Conservation (phyloP, 1,284 basidiomycete species). For the Austroboletus olivaceoglutinosus region DNA sequence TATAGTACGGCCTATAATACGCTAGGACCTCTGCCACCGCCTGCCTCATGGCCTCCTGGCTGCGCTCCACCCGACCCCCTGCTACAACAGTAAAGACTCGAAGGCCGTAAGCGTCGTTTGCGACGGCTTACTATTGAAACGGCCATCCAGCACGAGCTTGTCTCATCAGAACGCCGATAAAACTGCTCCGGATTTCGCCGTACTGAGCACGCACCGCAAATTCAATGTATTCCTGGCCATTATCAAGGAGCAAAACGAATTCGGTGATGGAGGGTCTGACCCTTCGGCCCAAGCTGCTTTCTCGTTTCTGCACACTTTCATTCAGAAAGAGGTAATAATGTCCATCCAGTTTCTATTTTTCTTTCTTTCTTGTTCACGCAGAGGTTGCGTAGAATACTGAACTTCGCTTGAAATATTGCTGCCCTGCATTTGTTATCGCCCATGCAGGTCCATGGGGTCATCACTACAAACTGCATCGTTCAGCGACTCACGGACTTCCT, state of each 20-base stretch:
- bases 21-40: too few relatives aligned
- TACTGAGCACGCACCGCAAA: fast-evolving
- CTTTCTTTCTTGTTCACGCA: not conserved
- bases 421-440: conserved; percentile 10
- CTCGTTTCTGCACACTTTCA: conserved; percentile 1
- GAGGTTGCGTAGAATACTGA: not conserved
- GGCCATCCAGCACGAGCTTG: too few relatives aligned
- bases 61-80: too few relatives aligned
- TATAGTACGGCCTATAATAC: too few relatives aligned
- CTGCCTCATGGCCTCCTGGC: too few relatives aligned
- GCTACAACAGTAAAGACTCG: too few relatives aligned
- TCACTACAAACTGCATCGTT: conserved; percentile 6
- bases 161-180: not conserved
- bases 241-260: conserved; percentile 7
- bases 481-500: conserved; percentile 20
- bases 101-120: too few relatives aligned
- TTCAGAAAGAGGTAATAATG: conserved; percentile 3
- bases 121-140: too few relatives aligned
- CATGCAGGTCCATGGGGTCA: conserved; percentile 16
- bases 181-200: not conserved
- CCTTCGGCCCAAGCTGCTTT: conserved; percentile 15
- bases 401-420: conserved; percentile 1
- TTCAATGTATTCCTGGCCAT: conserved; percentile 3
- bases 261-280: conserved; percentile 7
- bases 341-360: not conserved